Base-by-base conservation (phyloP, 768 basidiomycete genomes). In the Amanita fuliginea region DNA sequence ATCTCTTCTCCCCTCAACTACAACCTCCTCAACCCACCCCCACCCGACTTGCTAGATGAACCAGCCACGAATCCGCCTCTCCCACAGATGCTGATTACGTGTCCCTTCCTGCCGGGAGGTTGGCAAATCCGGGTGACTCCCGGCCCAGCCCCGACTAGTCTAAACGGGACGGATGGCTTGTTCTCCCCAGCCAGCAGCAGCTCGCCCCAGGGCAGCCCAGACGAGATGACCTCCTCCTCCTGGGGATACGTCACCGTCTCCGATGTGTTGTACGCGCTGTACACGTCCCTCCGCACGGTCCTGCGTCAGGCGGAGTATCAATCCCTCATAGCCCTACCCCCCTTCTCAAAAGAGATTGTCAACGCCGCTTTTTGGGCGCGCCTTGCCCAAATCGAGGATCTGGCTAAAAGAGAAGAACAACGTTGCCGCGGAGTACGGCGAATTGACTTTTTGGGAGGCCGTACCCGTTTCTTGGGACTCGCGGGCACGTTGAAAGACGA, bases 371-470 rank as follows among this genome's bases (percentile, higher is more conserved):
- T 75, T 59, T 72, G 66, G 42, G 43, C 47, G 3, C 68, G 79
- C 5, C 72, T 69, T 46, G 55, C 55, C 6, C 62, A 65, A 7
- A 62, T 72, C 19, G 44, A 54, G 0, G 64, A 69, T 14, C 53
- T 59, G 1, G 59, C 52, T 1, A 60, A 64, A 18, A 62, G 57
- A 16, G 56, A 64, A 26, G 74, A 77, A 58, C 58, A 69, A 55
- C 57, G 54, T 14, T 28, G 30, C 30, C 75, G 74, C 60, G 77
- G 76, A 0, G 65, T 81, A 40, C 77, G 75, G 59, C 67, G 74
- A 50, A 67, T 82, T 1, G 80, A 82, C 61, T 72, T 78, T 51
- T 63, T 82, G 47, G 63, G 67, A 55, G 72, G 70, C 7, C 62
- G 61, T 22, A 71, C 64, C 14, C 62, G 62, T 6, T 78, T 79